Base-by-base conservation (phyloP, 2,329 filamentous ascomycete genomes). In the Phyllosticta capitalensis region DNA sequence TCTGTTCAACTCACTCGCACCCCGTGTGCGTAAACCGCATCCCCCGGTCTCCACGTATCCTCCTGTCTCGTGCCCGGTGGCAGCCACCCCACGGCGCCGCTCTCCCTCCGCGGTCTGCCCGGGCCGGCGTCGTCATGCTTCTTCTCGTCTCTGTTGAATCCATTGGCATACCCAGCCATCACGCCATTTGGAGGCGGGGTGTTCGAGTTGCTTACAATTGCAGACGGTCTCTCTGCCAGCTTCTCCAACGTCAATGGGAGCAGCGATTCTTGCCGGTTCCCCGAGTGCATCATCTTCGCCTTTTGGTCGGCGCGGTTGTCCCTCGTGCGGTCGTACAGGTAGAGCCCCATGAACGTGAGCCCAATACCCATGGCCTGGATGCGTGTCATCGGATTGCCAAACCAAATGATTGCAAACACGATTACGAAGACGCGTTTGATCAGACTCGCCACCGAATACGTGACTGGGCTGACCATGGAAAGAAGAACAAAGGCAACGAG, bases 381-480 rank as follows among this genome's bases (percentile, higher is more conserved):
- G 17, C 79, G 81, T 5, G 90, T 96, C 30, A 94, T 96, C 1
- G 88, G 84, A 72, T 86, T 96, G 64, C 90, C 88, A 75, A 97
- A 99, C 94, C 94, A 99, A 65, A 97, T 77, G 63, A 99, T 92
- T 6, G 94, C 91, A 66, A 96, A 88, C 61, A 94, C 83, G 67
- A 99, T 96, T 68, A 99, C 92, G 69, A 96, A 96, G 12, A 99
- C 94, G 54, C 94, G 88, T 77, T 99, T 99, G 74, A 99, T 94
- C 63, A 99, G 79, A 60, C 89, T 95, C 38, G 94, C 94, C 45
- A 99, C 92, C 0, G 90, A 96, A 76, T 99, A 99, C 0, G 94
- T 97, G 45, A 99, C 94, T 0, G 94, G 94, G 0, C 91, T 95
- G 12, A 97, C 88, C 78, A 96, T 88, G 58, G 91, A 96, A 6